Evolutionary conservation across 1,284 basidiomycete genomes (phyloP), one percentile per base, ranked within the genome.

Genomic region (Papiliotrema flavescens): DNA sequence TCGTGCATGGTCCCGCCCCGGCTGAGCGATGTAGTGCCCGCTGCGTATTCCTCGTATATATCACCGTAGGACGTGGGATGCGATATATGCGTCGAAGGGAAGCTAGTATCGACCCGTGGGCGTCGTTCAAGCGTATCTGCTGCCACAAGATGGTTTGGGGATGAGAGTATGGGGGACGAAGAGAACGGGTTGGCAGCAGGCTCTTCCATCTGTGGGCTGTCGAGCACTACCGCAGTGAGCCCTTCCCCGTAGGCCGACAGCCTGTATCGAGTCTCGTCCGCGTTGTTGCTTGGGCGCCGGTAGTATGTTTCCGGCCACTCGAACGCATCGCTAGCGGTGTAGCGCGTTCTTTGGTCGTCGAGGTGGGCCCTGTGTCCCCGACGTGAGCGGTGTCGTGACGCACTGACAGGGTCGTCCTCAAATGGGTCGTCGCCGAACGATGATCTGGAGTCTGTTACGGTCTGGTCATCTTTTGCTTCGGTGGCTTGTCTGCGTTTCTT

Each of bases 391-490:
- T 13, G 14, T 13, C 23, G 23, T 40, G 13, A 9, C 23, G 15
- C 17, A 14, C 20, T 28, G 26, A 24, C 28, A 3, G 22, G 6
- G 4, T 23, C 13, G 42, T 51, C 39, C 8, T 28, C 22, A 19
- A 51, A 51, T 51, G 49, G 49, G 28, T 51, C 40, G 26, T 51
- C n/a, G 8, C 49, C 49, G 23, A 51, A 51, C 24, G 49, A 51
- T 6, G 17, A 19, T 23, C 23, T 44, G 5, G n/a, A 20, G 42
- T 26, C 20, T 44, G 22, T 19, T 6, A 45, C 43, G 8, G 7
- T 26, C 7, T 47, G 28, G 26, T 3, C 46, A 8, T 19, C 8
- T 19, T 47, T 19, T 22, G 28, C 20, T 7, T 22, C 19, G 23
- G 42, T 22, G 7, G n/a, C 23, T 26, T 26, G 14, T 17, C 19